Evolutionary conservation across 2,329 filamentous ascomycete genomes (phyloP).

Genomic region (Didymella pinodella): DNA sequence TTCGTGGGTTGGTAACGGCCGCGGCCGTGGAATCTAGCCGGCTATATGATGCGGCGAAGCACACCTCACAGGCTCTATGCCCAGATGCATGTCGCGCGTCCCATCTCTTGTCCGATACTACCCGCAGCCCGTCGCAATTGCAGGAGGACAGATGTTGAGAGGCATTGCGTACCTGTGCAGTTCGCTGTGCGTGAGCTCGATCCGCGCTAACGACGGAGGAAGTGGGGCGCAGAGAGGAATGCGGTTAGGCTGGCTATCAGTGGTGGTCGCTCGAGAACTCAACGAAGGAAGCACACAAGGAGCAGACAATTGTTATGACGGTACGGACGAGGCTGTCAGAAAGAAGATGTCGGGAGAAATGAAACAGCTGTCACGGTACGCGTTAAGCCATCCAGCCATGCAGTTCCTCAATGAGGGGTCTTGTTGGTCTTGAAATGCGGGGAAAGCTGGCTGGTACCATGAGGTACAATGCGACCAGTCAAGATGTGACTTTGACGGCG

Average conservation of each 20-base stretch:
- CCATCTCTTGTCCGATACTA: constrained; percentile 28
- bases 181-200: constrained; percentile 15
- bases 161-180: constrained; percentile 25
- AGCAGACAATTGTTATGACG: constrained; percentile 5
- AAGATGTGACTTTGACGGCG: constrained; percentile 14
- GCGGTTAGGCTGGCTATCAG: constrained; percentile 15
- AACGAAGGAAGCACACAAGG: constrained; percentile 4
- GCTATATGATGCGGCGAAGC: constrained; percentile 31
- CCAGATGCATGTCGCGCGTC: constrained; percentile 9
- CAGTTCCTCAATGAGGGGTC: constrained; percentile 36
- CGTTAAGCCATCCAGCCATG: constrained; percentile 27
- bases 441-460: constrained; percentile 28
- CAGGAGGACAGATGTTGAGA: constrained; percentile 16
- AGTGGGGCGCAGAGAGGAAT: constrained; percentile 16
- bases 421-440: constrained; percentile 35
- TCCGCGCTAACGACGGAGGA: constrained; percentile 17
- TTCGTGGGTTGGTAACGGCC: constrained; percentile 29
- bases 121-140: constrained; percentile 18
- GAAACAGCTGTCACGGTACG: constrained; percentile 15
- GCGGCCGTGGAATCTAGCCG: constrained; percentile 42
- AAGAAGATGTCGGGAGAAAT: constrained; percentile 24
- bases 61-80: constrained; percentile 6
- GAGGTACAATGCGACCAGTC: constrained; percentile 23
- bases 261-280: constrained; percentile 2
- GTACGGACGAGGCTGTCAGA: constrained; percentile 21